Conservation (phyloP, 768 basidiomycete species). For the Lactifluus piperatus region DNA sequence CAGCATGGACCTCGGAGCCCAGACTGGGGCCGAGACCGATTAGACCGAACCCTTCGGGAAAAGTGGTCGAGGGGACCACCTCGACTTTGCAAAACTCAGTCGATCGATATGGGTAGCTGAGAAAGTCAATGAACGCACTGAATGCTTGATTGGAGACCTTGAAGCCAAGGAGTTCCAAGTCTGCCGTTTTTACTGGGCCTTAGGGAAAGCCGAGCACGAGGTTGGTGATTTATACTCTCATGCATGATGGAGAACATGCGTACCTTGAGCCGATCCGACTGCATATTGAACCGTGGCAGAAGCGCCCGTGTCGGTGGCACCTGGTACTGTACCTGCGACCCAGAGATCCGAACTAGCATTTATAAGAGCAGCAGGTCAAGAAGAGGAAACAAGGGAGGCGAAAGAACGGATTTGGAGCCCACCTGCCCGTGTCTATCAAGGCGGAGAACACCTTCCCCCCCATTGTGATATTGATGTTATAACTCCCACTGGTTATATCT, state of each 20-base stretch:
- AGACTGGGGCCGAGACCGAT: constrained; percentile 54
- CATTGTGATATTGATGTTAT: constrained; percentile 30
- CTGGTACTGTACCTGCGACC: constrained; percentile 40
- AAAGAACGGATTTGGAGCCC: background rate
- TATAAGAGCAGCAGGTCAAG: background rate
- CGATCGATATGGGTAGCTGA: background rate
- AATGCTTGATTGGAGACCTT: constrained; percentile 38
- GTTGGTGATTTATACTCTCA: background rate
- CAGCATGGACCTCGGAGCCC: constrained; percentile 37
- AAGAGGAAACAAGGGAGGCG: background rate
- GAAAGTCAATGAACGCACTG: constrained; percentile 28
- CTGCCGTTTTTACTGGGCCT: constrained; percentile 38
- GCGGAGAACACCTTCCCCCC: constrained; percentile 28
- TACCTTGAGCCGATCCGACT: constrained; percentile 34
- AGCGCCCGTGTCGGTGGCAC: constrained; percentile 32
- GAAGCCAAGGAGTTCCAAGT: constrained; percentile 38
- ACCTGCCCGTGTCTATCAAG: constrained; percentile 42
- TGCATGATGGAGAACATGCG: background rate
- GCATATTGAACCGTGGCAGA: constrained; percentile 43
- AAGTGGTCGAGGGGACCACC: constrained; percentile 25
- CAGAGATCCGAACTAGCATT: constrained; percentile 51
- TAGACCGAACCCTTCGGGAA: constrained; percentile 31
- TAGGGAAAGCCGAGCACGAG: background rate
- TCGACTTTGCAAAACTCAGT: constrained; percentile 31
- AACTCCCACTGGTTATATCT: background rate